phyloP scores from a whole-genome alignment of 805 yeast species.

The Nakazawaea anatomiae region DNA sequence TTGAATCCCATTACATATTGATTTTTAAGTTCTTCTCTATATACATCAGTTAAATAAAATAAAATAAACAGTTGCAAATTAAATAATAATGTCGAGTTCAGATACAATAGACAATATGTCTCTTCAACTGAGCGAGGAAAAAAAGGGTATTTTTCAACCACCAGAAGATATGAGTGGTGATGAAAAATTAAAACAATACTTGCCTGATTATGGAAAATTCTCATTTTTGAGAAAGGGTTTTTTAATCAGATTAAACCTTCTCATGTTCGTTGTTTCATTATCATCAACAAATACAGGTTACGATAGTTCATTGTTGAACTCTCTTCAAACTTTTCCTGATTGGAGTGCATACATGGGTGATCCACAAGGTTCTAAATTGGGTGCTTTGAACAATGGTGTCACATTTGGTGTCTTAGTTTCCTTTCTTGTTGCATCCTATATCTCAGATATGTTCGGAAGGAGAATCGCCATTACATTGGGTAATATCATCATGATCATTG shows the following conservation, averaged over 20 bases:
- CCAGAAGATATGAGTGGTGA: conserved; percentile 26
- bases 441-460: conserved; percentile 49
- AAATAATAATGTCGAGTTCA: conserved; percentile 3
- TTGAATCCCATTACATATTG: not conserved
- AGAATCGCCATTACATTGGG: conserved; percentile 50
- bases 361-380: conserved; percentile 33
- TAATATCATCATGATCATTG: conserved; percentile 44
- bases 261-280: conserved; percentile 34
- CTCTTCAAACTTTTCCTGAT: conserved; percentile 36
- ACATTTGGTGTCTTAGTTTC: conserved; percentile 29
- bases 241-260: conserved; percentile 29
- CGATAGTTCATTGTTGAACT: conserved; percentile 42
- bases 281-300: conserved; percentile 39
- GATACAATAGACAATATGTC: not conserved
- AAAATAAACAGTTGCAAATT: not conserved
- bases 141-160: conserved; percentile 42
- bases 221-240: conserved; percentile 4
- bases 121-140: conserved; percentile 20
- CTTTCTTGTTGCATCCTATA: not conserved
- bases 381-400: conserved; percentile 36
- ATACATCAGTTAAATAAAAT: conserved; percentile 18
- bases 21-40: conserved; percentile 31
- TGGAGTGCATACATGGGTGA: conserved; percentile 35
- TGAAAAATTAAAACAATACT: conserved; percentile 4
- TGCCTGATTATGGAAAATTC: conserved; percentile 8